Percentiles rank a stretch among this genome's conserved stretches.
Evolutionary conservation across 306 rosid species (phyloP).

Genomic region (Calophaca sinica): DNA sequence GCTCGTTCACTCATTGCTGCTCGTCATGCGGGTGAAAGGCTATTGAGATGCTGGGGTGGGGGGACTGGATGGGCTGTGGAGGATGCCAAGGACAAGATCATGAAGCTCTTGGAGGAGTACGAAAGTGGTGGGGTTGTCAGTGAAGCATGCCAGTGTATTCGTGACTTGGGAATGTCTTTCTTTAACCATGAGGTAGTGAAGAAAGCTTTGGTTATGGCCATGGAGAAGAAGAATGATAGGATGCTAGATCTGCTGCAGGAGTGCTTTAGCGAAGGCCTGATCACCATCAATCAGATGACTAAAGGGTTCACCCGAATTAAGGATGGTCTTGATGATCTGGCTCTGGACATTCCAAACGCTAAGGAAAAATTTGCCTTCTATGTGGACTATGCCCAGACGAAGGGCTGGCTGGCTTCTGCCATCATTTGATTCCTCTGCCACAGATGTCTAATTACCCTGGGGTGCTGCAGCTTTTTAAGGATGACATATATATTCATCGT

Average conservation of each 20-base stretch:
- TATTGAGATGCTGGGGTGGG: slow-evolving; percentile 98
- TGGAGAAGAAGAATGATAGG: slow-evolving; percentile 96
- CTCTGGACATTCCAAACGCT: slow-evolving; percentile 94
- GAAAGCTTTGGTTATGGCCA: slow-evolving; percentile 96
- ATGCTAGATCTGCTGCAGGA: slow-evolving; percentile 88
- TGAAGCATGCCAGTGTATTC: slow-evolving; percentile 95
- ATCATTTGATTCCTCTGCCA: slow-evolving; percentile 59
- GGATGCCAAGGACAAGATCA: slow-evolving; percentile 97
- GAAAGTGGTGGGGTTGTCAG: slow-evolving; percentile 88
- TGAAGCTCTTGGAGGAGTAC: slow-evolving; percentile 92
- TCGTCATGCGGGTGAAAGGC: slow-evolving; percentile 98
- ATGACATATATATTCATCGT: slow-evolving; percentile 55
- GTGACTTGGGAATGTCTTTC: slow-evolving; percentile 96
- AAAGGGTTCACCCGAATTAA: slow-evolving; percentile 89
- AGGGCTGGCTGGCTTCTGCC: slow-evolving; percentile 86
- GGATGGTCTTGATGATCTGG: slow-evolving; percentile 91
- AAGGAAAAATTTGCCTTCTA: slow-evolving; percentile 76
- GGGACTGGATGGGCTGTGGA: slow-evolving; percentile 99
- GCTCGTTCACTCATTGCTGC: slow-evolving; percentile 82
- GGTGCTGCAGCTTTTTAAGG: slow-evolving; percentile 63
- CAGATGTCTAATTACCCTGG: slow-evolving; percentile 52
- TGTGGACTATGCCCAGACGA: slow-evolving; percentile 71
- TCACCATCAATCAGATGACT: slow-evolving; percentile 90
- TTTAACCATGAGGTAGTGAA: slow-evolving; percentile 99
- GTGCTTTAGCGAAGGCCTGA: slow-evolving; percentile 87